These are phyloP conservation scores for Aspergillus latus DNA, from an alignment of 2,329 filamentous ascomycete genomes.

Conservation along the genomic window DNA sequence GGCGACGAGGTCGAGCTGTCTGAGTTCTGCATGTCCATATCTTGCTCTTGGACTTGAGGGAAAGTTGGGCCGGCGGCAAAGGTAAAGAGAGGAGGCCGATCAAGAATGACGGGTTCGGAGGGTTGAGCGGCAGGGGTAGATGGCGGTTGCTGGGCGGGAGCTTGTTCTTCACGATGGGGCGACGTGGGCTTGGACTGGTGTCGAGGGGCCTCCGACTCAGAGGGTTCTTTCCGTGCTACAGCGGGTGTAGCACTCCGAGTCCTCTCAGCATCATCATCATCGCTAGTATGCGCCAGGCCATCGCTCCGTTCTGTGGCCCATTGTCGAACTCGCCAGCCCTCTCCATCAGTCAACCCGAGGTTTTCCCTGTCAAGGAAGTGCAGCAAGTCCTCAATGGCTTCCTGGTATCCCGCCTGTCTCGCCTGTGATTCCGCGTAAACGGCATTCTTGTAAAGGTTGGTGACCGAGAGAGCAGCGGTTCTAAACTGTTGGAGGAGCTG, in stretches of 20 bases:
- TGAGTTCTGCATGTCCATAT: conserved; percentile 46
- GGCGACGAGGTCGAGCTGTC: conserved; percentile 34
- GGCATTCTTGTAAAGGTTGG: conserved; percentile 93
- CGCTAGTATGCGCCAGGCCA: conserved; percentile 40
- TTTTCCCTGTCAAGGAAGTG: conserved; percentile 79
- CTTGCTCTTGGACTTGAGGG: conserved; percentile 38
- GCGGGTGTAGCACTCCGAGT: conserved; percentile 39
- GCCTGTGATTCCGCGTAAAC: conserved; percentile 73
- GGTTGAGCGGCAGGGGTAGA: conserved; percentile 20
- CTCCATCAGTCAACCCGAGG: conserved; percentile 74
- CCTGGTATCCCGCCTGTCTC: conserved; percentile 82
- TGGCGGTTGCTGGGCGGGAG: conserved; percentile 24
- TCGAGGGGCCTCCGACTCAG: conserved; percentile 28
- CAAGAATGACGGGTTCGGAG: conserved; percentile 27
- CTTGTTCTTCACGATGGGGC: conserved; percentile 27
- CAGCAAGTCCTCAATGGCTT: conserved; percentile 88
- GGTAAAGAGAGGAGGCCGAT: conserved; percentile 42
- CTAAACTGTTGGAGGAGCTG: conserved; percentile 84
- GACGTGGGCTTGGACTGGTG: conserved; percentile 33
- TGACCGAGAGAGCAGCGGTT: conserved; percentile 87
- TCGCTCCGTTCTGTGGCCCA: conserved; percentile 56
- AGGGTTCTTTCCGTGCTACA: conserved; percentile 33
- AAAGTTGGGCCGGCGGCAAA: conserved; percentile 45
- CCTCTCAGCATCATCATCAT: conserved; percentile 47
- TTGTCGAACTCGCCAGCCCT: conserved; percentile 66